Conservation (phyloP, 495 filamentous ascomycete species). For the Lasiosphaeriaceae sp. region DNA sequence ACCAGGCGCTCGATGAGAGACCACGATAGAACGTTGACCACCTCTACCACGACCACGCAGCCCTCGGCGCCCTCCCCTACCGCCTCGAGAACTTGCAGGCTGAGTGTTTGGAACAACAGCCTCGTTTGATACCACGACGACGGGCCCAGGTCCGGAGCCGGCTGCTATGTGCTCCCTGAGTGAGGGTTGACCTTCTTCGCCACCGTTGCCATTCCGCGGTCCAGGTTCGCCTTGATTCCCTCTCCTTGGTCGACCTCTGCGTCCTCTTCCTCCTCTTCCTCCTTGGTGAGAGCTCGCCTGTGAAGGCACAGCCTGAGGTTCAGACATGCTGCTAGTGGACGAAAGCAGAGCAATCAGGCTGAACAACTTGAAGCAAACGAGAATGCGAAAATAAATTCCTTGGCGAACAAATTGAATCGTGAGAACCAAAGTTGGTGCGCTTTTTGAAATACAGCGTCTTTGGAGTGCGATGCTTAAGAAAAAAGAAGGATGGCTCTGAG, state of each 20-base stretch:
- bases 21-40: slow-evolving; percentile 32
- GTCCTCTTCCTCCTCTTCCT: slow-evolving; percentile 27
- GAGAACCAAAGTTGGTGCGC: slow-evolving; percentile 30
- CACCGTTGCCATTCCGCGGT: neutral
- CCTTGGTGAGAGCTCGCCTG: slow-evolving; percentile 2
- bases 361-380: neutral
- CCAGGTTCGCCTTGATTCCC: slow-evolving; percentile 23
- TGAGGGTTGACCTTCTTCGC: neutral
- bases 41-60: slow-evolving; percentile 37
- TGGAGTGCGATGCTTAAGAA: slow-evolving; percentile 2
- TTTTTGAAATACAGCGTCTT: slow-evolving; percentile 57
- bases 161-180: neutral
- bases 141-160: neutral
- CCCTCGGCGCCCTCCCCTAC: slow-evolving; percentile 37
- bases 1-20: slow-evolving; percentile 49
- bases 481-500: neutral
- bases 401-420: neutral
- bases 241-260: slow-evolving; percentile 29
- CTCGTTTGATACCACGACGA: neutral
- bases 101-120: neutral
- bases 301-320: neutral
- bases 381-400: neutral
- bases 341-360: neutral
- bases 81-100: neutral
- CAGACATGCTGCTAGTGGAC: slow-evolving; percentile 3